Base-by-base conservation (phyloP, 2,329 filamentous ascomycete genomes). In the Penicillium oxalicum region DNA sequence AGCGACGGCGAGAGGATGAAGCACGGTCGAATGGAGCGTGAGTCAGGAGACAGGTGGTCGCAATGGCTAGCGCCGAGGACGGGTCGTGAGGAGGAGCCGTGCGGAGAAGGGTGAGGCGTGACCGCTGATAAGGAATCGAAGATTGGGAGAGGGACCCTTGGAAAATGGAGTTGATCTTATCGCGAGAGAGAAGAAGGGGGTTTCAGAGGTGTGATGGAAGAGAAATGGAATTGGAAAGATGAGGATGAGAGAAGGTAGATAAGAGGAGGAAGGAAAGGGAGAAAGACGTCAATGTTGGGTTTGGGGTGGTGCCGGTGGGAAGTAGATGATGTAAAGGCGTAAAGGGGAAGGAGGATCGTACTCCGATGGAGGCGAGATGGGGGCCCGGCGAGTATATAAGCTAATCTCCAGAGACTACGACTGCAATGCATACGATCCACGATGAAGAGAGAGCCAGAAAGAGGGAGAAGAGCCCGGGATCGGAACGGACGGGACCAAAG, bases 401-500 rank as follows among this genome's bases (percentile, higher is more conserved):
- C 18, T 18, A 18, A 18, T 18, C 18, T 18, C 18, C 18, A 18
- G 18, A 18, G 18, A 18, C 18, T 18, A 18, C 18, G 18, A 18
- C 18, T 18, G 18, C 18, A 18, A 18, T 18, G 18, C 18, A 18
- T 18, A 18, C 18, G 18, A 18, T 18, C 18, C 18, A 18, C 18
- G 18, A 18, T 18, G 18, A 18, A 32, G 29, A 32, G 29, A 32
- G 8, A 7, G 29, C 29, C 29, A 35, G 44, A 39, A 44, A 40
- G 25, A 26, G 29, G 4, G 29, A 32, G 29, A 24, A 29, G 26
- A 32, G 26, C 13, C 33, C 39, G 45, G 24, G 43, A 35, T 55
- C 59, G 59, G 57, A 60, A 61, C 44, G 52, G 50, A 58, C 57
- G 58, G 58, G 58, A 54, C 49, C 18, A 34, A 28, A 29, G 44